These are phyloP conservation scores for Vitis rupestris DNA, from an alignment of 164 flowering plant species.

Conservation along the genomic window DNA sequence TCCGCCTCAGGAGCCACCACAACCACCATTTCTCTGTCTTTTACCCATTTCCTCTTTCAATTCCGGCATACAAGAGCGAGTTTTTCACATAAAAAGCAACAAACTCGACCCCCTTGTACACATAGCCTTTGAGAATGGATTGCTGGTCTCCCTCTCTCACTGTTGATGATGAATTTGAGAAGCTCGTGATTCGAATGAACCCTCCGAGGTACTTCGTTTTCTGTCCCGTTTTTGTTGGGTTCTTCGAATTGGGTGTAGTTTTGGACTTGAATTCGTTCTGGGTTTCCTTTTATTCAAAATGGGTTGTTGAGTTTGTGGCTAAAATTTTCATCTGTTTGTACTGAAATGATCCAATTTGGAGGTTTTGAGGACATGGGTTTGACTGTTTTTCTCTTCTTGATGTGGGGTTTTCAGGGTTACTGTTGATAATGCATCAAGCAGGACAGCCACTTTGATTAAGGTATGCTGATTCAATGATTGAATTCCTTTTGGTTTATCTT, in stretches of 20 bases:
- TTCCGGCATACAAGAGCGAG: too few relatives aligned
- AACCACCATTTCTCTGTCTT: slow-evolving; percentile 4
- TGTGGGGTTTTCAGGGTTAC: slow-evolving; percentile 63
- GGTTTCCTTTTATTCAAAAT: slow-evolving; percentile 8
- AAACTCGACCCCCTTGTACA: too few relatives aligned
- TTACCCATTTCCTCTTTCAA: neutral
- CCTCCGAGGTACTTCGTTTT: slow-evolving; percentile 65
- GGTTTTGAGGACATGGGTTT: slow-evolving; percentile 2
- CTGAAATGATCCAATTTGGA: slow-evolving; percentile 5
- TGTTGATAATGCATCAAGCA: slow-evolving; percentile 68
- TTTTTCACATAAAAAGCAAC: too few relatives aligned
- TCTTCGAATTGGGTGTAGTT: neutral
- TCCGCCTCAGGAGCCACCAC: slow-evolving; percentile 38
- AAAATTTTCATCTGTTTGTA: slow-evolving; percentile 4
- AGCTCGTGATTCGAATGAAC: slow-evolving; percentile 74
- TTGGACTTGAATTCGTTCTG: neutral
- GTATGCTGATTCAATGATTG: slow-evolving; percentile 29
- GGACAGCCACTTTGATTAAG: slow-evolving; percentile 73
- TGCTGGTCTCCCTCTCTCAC: slow-evolving; percentile 45
- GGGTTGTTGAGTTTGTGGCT: slow-evolving; percentile 9
- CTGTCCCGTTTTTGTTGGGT: neutral
- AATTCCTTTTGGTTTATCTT: neutral
- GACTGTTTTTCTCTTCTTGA: neutral
- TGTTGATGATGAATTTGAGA: slow-evolving; percentile 69
- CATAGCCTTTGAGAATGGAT: slow-evolving; percentile 42